phyloP scores from a whole-genome alignment of 495 filamentous ascomycete genomes.

The Aspergillus ellipticus region DNA sequence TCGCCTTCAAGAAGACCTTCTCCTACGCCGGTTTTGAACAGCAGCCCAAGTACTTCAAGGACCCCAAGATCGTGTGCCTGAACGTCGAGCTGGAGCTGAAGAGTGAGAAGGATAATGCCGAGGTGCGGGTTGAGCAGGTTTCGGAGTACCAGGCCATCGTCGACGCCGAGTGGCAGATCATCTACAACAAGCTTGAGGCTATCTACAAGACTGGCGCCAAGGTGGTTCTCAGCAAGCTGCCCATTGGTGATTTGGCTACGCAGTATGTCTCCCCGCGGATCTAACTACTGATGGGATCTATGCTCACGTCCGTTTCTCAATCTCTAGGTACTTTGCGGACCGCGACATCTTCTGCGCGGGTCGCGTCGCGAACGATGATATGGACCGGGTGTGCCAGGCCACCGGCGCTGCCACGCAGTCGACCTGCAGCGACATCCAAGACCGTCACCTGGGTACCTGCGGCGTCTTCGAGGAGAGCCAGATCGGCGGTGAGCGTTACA shows the following conservation, averaged over 20 bases:
- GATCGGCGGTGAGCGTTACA: constrained; percentile 95
- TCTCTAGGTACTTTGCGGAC: constrained; percentile 79
- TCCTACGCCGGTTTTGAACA: constrained; percentile 99
- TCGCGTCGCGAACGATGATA: constrained; percentile 85
- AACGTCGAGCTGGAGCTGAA: constrained; percentile 98
- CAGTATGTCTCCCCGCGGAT: constrained; percentile 54
- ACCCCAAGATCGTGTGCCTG: constrained; percentile 92
- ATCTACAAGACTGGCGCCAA: constrained; percentile 89
- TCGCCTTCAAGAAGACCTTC: constrained; percentile 99
- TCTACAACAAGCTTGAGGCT: constrained; percentile 97
- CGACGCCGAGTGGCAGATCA: constrained; percentile 99
- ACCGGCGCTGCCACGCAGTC: constrained; percentile 90
- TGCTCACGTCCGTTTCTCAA: constrained; percentile 11
- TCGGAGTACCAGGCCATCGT: constrained; percentile 99
- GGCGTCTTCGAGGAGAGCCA: constrained; percentile 90
- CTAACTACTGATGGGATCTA: neutral
- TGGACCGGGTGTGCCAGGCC: constrained; percentile 93
- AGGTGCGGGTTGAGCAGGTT: constrained; percentile 96
- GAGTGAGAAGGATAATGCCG: constrained; percentile 98
- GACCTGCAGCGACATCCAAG: constrained; percentile 92
- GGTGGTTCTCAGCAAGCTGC: constrained; percentile 94
- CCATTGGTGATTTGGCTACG: constrained; percentile 95
- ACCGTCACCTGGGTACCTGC: constrained; percentile 87
- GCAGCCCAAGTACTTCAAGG: constrained; percentile 90
- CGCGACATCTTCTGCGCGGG: constrained; percentile 98